Conservation (phyloP, 495 filamentous ascomycete species). For the Platismatia glauca region DNA sequence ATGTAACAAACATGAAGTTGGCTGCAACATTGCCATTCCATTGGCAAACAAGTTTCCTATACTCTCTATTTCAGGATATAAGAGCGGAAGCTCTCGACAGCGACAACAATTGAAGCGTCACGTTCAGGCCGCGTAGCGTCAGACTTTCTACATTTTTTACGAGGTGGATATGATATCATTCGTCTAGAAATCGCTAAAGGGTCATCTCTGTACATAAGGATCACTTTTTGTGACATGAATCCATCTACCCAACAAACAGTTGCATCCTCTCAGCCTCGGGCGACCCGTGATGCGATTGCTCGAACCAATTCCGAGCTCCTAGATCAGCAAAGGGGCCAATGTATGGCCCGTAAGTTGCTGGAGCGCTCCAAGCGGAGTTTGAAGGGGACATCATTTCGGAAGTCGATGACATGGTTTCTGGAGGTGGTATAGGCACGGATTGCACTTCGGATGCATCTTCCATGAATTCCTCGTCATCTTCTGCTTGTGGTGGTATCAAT, state of each 20-base stretch:
- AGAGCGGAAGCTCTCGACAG: too few species aligned
- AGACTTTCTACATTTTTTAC: background rate
- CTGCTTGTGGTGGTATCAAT: conserved; percentile 19
- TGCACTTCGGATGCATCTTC: conserved; percentile 13
- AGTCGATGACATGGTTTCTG: background rate
- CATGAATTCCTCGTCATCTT: conserved; percentile 15
- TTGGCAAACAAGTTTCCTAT: too few species aligned
- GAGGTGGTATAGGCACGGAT: conserved; percentile 9
- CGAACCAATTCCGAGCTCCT: conserved; percentile 21
- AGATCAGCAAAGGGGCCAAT: conserved; percentile 21
- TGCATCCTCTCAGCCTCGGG: conserved; percentile 18
- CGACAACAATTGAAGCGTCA: too few species aligned
- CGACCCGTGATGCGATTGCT: conserved; percentile 19
- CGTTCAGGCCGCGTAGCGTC: too few species aligned
- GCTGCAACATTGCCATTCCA: too few species aligned
- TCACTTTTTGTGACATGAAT: background rate
- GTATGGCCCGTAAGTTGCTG: conserved; percentile 14
- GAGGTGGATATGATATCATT: background rate
- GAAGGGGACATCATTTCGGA: conserved; percentile 14
- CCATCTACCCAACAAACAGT: conserved; percentile 2
- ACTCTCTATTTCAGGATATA: too few species aligned
- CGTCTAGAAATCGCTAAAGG: background rate
- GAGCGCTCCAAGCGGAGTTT: conserved; percentile 15
- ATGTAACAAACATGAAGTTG: too few species aligned
- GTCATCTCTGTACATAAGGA: background rate